Evolutionary conservation across 192 early-diverging fungal genomes (phyloP), one percentile per base, ranked within the genome.

Genomic region (Diversispora eburnea): DNA sequence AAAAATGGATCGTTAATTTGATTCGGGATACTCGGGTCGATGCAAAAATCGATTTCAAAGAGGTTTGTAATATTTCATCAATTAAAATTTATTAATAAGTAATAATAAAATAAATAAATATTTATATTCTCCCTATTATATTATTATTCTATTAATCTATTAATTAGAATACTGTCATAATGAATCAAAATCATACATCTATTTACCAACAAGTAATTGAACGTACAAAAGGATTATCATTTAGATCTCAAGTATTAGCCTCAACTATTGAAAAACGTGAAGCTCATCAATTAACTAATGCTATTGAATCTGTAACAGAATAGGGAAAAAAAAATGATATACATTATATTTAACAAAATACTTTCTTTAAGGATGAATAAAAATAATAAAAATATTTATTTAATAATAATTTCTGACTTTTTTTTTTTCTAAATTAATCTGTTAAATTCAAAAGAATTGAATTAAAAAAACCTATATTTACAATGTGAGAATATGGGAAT

Each of bases 1-100:
- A 97, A 79, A 96, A 97, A 82, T 97, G 95, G 95, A 95, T 98
- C 66, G 95, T 95, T 56, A 93, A 98, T 85, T 85, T 98, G 67
- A 96, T 98, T 79, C 89, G 95, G 51, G 93, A 96, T 74, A 95
- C 95, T 20, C 87, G 93, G 76, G 94, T 97, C 76, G 95, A 98
- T 70, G 96, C 95, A 77, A 98, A 98, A 88, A 92, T 98, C 76
- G 95, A 98, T 79, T 91, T 89, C 73, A 85, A 95, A 81, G 92
- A 92, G 77, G 89, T 91, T 72, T 15, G 52, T 49, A 19, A 46
- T 55, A 82, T 17, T 80, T 63, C 22, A n/a, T 62, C 15, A 59
- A 9, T 22, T 42, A 41, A 10, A 10, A 62, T 13, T 41, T 8
- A 5, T 3, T 19, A 42, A n/a, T 43, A 62, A 61, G 8, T 8